These are phyloP conservation scores for Pichia sporocuriosa DNA, from an alignment of 805 yeast species.

Conservation along the genomic window DNA sequence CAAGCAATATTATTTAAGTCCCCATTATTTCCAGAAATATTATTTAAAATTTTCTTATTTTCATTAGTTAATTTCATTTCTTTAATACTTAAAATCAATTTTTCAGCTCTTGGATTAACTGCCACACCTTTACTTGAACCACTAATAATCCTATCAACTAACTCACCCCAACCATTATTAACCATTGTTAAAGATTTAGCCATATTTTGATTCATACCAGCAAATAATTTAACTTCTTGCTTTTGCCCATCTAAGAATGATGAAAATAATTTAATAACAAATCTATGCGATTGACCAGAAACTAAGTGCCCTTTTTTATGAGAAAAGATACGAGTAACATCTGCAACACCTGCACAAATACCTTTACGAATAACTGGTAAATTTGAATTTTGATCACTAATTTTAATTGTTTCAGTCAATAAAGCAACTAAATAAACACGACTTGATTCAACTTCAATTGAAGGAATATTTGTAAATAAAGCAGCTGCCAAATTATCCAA, in stretches of 20 bases:
- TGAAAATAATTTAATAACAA: slow-evolving; percentile 64
- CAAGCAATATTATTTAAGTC: slow-evolving; percentile 35
- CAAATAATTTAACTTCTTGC: slow-evolving; percentile 19
- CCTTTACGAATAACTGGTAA: slow-evolving; percentile 54
- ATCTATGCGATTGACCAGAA: slow-evolving; percentile 62
- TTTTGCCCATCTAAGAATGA: slow-evolving; percentile 47
- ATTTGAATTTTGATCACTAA: slow-evolving; percentile 17
- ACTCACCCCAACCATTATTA: slow-evolving; percentile 85
- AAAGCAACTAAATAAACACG: slow-evolving; percentile 72
- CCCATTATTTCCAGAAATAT: slow-evolving; percentile 19
- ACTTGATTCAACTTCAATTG: slow-evolving; percentile 49
- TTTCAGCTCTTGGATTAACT: slow-evolving; percentile 73
- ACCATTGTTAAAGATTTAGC: slow-evolving; percentile 30
- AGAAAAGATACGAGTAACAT: slow-evolving; percentile 72
- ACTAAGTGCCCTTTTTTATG: slow-evolving; percentile 52
- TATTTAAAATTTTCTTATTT: slow-evolving; percentile 25
- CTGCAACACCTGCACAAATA: slow-evolving; percentile 83
- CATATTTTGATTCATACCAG: slow-evolving; percentile 31
- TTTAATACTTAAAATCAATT: slow-evolving; percentile 60
- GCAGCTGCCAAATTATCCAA: slow-evolving; percentile 73
- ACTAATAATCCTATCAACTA: slow-evolving; percentile 66
- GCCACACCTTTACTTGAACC: slow-evolving; percentile 76
- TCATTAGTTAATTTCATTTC: slow-evolving; percentile 42
- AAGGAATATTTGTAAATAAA: slow-evolving; percentile 68
- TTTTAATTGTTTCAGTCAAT: slow-evolving; percentile 60